Base-by-base conservation (phyloP, 2,329 filamentous ascomycete genomes). In the Neofusicoccum laricinum region DNA sequence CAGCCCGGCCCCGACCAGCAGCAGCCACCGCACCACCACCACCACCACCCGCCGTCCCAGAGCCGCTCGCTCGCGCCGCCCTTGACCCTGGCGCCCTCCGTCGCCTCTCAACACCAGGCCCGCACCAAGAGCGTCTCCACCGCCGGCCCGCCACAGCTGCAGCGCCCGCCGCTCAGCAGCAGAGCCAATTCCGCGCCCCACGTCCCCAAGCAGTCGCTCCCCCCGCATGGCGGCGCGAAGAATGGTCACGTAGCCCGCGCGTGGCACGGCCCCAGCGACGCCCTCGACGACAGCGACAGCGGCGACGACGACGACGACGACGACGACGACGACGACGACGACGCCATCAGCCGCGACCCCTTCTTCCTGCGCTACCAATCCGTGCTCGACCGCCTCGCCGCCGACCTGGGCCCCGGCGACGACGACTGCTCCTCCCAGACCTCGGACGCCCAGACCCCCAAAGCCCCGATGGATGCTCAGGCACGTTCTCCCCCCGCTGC, bases 361-460 rank as follows among this genome's bases (percentile, higher is more conserved):
- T 78, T 78, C 72, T 78, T 78, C 72, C 76, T 77, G 71, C 74
- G 76, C 62, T 78, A 75, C 70, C 73, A 76, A 69, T 32, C 14
- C 68, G 66, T 63, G 8, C 43, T 53, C 69, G 49, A 68, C 36
- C 65, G 25, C 46, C 34, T 34, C 68, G 58, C 64, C 66, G 50
- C 72, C 71, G 59, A 66, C 70, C 38, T 69, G 69, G 30, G 17
- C 55, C 55, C 55, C 55, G 55, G 34, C 36, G 43, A 49, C 61
- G 34, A 61, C 40, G 36, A 64, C 32, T 36, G 51, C 17, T 15
- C 19, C 30, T 17, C 49, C 34, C 50, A 38, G 30, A 30, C 51
- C 12, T 19, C 40, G 49, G 61, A 65, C 4, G 64, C 64, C 15
- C 64, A 66, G 19, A 71, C 71, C 19, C 45, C 67, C 45, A 50